Evolutionary conservation across 768 basidiomycete genomes (phyloP).

Genomic region (Russula foetens): DNA sequence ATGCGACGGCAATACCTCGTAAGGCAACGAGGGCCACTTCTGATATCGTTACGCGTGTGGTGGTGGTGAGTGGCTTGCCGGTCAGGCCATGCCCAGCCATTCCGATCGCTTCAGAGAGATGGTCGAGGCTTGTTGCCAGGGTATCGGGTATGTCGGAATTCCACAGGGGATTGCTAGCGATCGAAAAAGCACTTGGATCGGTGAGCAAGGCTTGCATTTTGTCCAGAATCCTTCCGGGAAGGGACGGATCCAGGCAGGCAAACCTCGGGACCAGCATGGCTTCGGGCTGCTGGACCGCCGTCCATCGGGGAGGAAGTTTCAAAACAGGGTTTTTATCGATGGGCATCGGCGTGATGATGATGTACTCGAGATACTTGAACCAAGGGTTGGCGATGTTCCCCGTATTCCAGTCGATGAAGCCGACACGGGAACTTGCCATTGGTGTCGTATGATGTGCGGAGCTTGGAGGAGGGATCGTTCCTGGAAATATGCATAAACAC

Average conservation of each 20-base stretch:
- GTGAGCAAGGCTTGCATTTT: background rate
- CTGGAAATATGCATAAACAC: background rate
- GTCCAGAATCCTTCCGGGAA: background rate
- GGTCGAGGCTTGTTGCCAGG: conserved; percentile 7
- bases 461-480: background rate
- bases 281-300: conserved; percentile 5
- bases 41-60: background rate
- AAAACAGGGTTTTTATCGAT: background rate
- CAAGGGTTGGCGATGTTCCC: conserved; percentile 9
- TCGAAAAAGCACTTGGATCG: background rate
- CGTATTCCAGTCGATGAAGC: background rate
- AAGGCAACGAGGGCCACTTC: background rate
- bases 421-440: background rate
- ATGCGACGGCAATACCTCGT: background rate
- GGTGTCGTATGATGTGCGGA: background rate
- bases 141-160: conserved; percentile 7
- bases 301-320: conserved; percentile 3
- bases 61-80: background rate
- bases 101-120: background rate
- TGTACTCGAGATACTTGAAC: conserved; percentile 3
- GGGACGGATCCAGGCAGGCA: conserved; percentile 2
- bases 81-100: conserved; percentile 6
- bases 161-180: background rate
- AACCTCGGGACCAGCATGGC: background rate
- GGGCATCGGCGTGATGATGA: conserved; percentile 1